phyloP scores from a whole-genome alignment of 208 protist species.

The Willaertia magna region DNA sequence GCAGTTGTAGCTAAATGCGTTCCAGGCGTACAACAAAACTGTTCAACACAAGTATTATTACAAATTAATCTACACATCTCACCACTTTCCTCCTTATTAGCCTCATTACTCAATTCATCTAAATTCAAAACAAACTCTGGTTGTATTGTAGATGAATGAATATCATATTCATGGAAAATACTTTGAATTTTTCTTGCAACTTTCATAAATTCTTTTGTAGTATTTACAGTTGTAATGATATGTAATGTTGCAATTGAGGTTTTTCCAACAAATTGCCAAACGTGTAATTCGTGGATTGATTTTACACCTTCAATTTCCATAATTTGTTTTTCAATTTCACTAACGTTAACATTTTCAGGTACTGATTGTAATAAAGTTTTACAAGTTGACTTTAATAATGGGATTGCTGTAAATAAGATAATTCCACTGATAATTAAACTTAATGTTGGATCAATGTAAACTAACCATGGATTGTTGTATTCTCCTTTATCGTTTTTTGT shows the following conservation, averaged over 20 bases:
- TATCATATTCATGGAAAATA: slow-evolving; percentile 37
- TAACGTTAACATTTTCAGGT: slow-evolving; percentile 27
- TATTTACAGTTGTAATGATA: slow-evolving; percentile 4
- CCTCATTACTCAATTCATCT: not conserved
- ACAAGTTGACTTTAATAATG: slow-evolving; percentile 21
- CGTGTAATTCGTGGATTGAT: slow-evolving; percentile 42
- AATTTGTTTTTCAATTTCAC: slow-evolving; percentile 19
- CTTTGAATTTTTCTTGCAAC: slow-evolving; percentile 28
- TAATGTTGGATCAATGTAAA: slow-evolving; percentile 40
- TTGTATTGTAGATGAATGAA: slow-evolving; percentile 48
- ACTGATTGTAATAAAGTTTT: slow-evolving; percentile 39
- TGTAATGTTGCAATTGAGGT: slow-evolving; percentile 37
- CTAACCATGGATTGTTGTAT: not conserved
- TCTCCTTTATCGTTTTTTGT: not conserved
- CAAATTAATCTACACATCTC: not conserved
- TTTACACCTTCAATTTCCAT: slow-evolving; percentile 22
- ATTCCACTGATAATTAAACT: slow-evolving; percentile 34
- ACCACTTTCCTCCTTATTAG: not conserved
- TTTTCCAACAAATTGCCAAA: slow-evolving; percentile 44
- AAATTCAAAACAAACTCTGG: slow-evolving; percentile 35
- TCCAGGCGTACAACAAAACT: not conserved
- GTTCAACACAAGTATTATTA: not conserved
- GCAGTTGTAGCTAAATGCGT: not conserved
- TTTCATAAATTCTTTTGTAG: not conserved
- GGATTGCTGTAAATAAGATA: slow-evolving; percentile 30